Percentiles rank a stretch among this genome's conserved stretches.
These are phyloP conservation scores for Rutidosis leptorrhynchoides DNA, from an alignment of 129 eudicot species.

Conservation along the genomic window DNA sequence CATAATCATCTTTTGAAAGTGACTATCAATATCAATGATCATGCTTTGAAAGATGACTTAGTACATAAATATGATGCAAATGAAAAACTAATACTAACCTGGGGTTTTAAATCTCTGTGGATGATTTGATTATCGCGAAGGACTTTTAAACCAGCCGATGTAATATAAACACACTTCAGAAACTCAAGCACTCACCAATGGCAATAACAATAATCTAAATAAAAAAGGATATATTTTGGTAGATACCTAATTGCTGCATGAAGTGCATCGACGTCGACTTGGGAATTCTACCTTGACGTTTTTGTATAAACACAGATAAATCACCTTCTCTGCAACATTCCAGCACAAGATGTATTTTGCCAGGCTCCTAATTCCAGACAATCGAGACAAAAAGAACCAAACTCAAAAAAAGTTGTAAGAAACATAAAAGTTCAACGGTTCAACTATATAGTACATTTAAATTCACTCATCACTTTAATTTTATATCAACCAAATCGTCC, in stretches of 20 bases:
- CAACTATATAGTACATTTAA: neutral
- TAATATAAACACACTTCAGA: conserved; percentile 19
- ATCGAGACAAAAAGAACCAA: conserved; percentile 1
- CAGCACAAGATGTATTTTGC: conserved; percentile 82
- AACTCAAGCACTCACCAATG: conserved; percentile 12
- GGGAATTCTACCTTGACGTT: no score
- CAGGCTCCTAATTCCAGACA: conserved; percentile 64
- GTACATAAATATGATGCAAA: conserved; percentile 7
- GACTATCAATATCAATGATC: conserved; percentile 5
- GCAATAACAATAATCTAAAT: neutral
- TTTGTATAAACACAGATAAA: conserved; percentile 74
- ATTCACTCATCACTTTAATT: neutral
- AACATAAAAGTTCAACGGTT: conserved; percentile 22
- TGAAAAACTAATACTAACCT: no score
- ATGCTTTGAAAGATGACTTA: neutral
- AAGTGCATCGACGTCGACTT: no score
- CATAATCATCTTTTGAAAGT: neutral
- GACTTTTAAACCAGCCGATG: conserved; percentile 83
- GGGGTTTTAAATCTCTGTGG: no score
- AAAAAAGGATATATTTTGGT: neutral
- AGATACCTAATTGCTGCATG: no score
- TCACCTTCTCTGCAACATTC: conserved; percentile 97
- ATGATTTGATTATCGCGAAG: no score
- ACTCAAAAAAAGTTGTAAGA: conserved; percentile 3
- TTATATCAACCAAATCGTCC: no score